Conservation (phyloP, 1,139 yeast genomes). For the Ogataea hybrid region DNA sequence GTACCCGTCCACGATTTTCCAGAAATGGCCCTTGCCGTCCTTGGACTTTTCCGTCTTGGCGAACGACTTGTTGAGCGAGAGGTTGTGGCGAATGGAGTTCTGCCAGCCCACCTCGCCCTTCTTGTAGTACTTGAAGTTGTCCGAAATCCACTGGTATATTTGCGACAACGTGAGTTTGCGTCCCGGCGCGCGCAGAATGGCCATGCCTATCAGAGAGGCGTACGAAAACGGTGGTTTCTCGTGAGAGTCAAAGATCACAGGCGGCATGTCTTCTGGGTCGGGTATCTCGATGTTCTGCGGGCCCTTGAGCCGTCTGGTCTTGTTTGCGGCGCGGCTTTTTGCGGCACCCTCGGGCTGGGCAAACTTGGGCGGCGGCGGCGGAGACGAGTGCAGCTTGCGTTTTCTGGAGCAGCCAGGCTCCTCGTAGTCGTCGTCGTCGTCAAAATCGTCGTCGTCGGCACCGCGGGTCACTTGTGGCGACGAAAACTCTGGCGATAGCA, state of each 20-base stretch:
- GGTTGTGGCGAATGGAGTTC: slow-evolving; percentile 78
- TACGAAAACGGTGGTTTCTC: slow-evolving; percentile 90
- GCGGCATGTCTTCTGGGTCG: slow-evolving; percentile 33
- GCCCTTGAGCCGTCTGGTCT: slow-evolving; percentile 25
- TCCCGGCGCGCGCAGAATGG: slow-evolving; percentile 80
- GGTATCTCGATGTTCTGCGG: slow-evolving; percentile 31
- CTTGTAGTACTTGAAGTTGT: slow-evolving; percentile 79
- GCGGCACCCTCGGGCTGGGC: slow-evolving; percentile 9
- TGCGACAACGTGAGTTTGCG: slow-evolving; percentile 84
- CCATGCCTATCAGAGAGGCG: slow-evolving; percentile 92
- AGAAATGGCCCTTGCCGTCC: slow-evolving; percentile 96
- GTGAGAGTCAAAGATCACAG: slow-evolving; percentile 24
- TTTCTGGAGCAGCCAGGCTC: slow-evolving; percentile 11
- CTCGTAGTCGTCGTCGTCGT: slow-evolving; percentile 11
- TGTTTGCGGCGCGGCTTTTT: slow-evolving; percentile 9
- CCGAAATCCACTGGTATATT: slow-evolving; percentile 93
- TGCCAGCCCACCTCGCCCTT: slow-evolving; percentile 93
- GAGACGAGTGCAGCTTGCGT: slow-evolving; percentile 16
- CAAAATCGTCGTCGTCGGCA: slow-evolving; percentile 7
- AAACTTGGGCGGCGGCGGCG: slow-evolving; percentile 23
- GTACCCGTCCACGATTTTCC: slow-evolving; percentile 84
- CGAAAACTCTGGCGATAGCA: slow-evolving; percentile 34
- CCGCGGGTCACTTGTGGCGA: slow-evolving; percentile 29
- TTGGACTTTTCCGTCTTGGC: slow-evolving; percentile 88
- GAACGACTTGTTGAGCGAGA: slow-evolving; percentile 79